Percentiles rank a stretch among this genome's conserved stretches.
phyloP scores from a whole-genome alignment of 495 filamentous ascomycete genomes.

The Monascus purpureus region DNA sequence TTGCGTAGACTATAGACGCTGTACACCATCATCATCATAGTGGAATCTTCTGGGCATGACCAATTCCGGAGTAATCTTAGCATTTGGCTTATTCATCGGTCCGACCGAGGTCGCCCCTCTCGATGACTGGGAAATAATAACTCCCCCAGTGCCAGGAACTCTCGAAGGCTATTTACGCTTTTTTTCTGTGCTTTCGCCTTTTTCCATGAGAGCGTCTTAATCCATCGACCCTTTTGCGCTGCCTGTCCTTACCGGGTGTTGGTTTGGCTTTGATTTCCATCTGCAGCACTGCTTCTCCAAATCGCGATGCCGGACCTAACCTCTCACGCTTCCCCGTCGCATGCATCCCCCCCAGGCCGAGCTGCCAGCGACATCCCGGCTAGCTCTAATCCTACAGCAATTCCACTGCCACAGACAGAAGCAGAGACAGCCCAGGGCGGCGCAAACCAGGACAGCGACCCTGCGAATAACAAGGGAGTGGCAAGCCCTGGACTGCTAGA shows the following conservation, averaged over 20 bases:
- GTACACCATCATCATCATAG: too few relatives aligned
- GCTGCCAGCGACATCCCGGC: slow-evolving; percentile 14
- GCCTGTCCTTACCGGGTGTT: not conserved
- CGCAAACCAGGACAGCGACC: slow-evolving; percentile 10
- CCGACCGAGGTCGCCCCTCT: not conserved
- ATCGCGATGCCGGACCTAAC: slow-evolving; percentile 35
- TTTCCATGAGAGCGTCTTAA: too few relatives aligned
- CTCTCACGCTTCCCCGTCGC: slow-evolving; percentile 35
- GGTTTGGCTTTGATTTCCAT: not conserved
- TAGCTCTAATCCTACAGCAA: slow-evolving; percentile 4
- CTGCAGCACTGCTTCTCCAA: slow-evolving; percentile 1
- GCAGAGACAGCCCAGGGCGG: slow-evolving; percentile 10
- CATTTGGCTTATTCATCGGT: not conserved
- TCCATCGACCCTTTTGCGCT: too few relatives aligned
- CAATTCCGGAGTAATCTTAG: too few relatives aligned
- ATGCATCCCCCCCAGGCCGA: slow-evolving; percentile 15
- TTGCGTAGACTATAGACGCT: too few relatives aligned
- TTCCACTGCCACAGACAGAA: slow-evolving; percentile 2
- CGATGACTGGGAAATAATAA: not conserved
- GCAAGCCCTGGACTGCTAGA: slow-evolving; percentile 30
- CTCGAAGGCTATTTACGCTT: not conserved
- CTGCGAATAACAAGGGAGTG: slow-evolving; percentile 10
- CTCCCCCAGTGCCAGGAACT: not conserved
- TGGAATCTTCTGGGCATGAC: not conserved
- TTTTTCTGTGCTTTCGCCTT: not conserved